These are phyloP conservation scores for Murraya koenigii DNA, from an alignment of 345 rosid genomes.

Conservation along the genomic window DNA sequence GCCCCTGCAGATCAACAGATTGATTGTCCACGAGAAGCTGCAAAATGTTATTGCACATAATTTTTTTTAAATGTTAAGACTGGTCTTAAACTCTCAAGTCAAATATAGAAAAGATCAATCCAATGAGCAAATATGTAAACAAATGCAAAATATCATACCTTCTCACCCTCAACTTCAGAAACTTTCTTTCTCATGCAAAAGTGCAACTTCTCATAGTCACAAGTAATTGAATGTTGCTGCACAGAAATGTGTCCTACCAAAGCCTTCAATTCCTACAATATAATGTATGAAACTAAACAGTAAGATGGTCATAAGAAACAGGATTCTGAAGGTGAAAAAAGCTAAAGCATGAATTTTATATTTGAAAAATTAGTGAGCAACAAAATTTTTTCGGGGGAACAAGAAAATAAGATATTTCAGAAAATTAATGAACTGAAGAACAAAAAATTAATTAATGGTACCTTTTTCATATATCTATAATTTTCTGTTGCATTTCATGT, in stretches of 20 bases:
- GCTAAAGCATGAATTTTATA: background rate
- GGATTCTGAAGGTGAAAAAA: background rate
- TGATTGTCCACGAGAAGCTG: slow-evolving; percentile 53
- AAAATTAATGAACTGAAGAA: background rate
- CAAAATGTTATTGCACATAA: slow-evolving; percentile 10
- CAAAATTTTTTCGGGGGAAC: background rate
- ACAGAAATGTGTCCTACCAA: slow-evolving; percentile 39
- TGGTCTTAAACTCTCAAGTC: background rate
- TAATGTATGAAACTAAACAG: slow-evolving; percentile 6
- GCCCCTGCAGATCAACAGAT: slow-evolving; percentile 47
- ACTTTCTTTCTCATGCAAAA: slow-evolving; percentile 42
- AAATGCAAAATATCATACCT: slow-evolving; percentile 37
- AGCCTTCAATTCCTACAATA: slow-evolving; percentile 62
- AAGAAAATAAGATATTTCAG: background rate
- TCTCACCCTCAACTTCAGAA: slow-evolving; percentile 55
- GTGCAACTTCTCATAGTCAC: slow-evolving; percentile 39
- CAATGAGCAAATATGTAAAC: background rate
- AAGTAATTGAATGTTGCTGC: slow-evolving; percentile 44
- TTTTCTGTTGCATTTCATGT: background rate
- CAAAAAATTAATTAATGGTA: background rate
- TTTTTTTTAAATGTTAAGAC: background rate
- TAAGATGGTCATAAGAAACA: background rate
- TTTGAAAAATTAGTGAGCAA: background rate
- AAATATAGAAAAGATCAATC: background rate
- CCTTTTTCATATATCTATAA: background rate